Base-by-base conservation (phyloP, 148 eudicot species). In the Camellia granthamiana region DNA sequence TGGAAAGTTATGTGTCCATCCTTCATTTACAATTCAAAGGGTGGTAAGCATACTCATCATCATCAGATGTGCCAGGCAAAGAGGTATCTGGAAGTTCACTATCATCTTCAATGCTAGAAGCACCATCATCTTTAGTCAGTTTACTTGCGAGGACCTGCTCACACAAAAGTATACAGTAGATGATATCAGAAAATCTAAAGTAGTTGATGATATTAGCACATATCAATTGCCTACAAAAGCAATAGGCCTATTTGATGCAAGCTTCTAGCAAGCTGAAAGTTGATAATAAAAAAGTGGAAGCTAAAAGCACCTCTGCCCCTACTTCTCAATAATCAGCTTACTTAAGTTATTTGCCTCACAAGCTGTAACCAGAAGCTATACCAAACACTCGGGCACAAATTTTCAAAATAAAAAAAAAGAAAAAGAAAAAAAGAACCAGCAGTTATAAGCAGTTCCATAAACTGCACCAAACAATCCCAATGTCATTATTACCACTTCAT, bases 21-120 rank as follows among this genome's bases (percentile, higher is more conserved):
- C 21, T 2, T 46, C 13, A 58, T 43, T 72, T 30, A 56, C 13
- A 69, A 47, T 58, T 75, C 68, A 80, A 83, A 44, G 69, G 47
- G 47, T 46, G 58, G 72, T 72, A 76, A 77, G 63, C 92, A 74
- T 87, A 89, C 92, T 82, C 88, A 54, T 85, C 79, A 67, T 85
- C 78, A 74, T 75, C 60, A 11, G 78, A 72, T 44, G 82, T 74
- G 61, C 77, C 42, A 49, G 80, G 54, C 78, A 77, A 78, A 58
- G 86, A 46, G 11, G 51, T 62, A 75, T 87, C 82, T 46, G 13
- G 44, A 43, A 61, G 70, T 59, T 78, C 67, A 7, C 77, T 74
- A 72, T 69, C 86, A 63, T 85, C 84, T 47, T 80, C 81, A 66
- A 75, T 46, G 65, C 70, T 61, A 18, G 79, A 78, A 41, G 73